Evolutionary conservation across 495 filamentous ascomycete genomes (phyloP), one percentile per base, ranked within the genome.

Genomic region (Penicillium paradoxum): DNA sequence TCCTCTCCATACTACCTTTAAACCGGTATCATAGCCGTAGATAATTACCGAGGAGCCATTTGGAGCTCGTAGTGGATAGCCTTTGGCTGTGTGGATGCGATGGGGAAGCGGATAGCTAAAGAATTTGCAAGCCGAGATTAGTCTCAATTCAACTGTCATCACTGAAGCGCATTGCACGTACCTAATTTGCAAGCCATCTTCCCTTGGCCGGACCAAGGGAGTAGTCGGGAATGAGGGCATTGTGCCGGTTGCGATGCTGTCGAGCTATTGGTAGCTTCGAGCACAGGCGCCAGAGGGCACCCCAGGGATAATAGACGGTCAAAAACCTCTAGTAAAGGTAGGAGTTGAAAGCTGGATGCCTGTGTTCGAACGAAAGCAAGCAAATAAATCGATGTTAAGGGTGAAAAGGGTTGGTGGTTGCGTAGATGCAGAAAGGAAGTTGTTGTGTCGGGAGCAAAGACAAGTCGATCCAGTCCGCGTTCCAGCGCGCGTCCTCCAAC

Each of bases 1-100:
- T 51, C 90, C 91, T 62, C 87, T 78, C 91, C 91, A 96, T 21
- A 91, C 57, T 21, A 95, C 67, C 34, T 83, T 84, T 25, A 95
- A 50, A 21, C 91, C 91, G 63, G 81, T 84, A 32, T 90, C 85
- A 55, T 93, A 85, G 48, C 86, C 90, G 64, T 93, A 92, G 25
- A 95, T 62, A 46, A 95, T 79, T 62, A 96, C 79, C 2, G 83
- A 87, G 8, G 91, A 91, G 58, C 89, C 90, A 66, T 95, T 93
- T 6, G 88, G 84, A 6, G 90, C 82, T 48, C 75, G 77, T 21
- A 90, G 68, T 6, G 91, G 90, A 64, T 95, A 95, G 46, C 81
- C 76, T 64, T 85, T 81, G 29, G 87, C 81, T 34, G 83, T 72
- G 69, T 91, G 77, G 47, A 91, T 75, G 59, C 89, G 87, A 64